Percentiles rank a stretch among this genome's conserved stretches.
These are phyloP conservation scores for Eucommia ulmoides DNA, from an alignment of 257 asterid species.

Conservation along the genomic window DNA sequence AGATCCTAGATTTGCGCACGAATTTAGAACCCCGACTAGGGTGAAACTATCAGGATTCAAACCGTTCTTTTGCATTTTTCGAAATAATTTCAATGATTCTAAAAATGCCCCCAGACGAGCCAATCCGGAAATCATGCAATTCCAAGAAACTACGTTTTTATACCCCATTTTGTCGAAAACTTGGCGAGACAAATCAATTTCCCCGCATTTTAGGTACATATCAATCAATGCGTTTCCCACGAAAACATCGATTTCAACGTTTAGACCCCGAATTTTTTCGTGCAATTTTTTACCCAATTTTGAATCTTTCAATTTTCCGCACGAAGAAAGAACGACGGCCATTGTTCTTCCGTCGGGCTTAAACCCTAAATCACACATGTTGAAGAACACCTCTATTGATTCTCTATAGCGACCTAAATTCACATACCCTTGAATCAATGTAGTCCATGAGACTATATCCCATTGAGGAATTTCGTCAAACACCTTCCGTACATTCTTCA, in stretches of 20 bases:
- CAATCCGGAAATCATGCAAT: constrained; percentile 28
- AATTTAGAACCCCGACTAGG: constrained; percentile 27
- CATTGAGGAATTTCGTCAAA: constrained; percentile 19
- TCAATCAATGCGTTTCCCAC: constrained; percentile 30
- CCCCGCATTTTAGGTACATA: constrained; percentile 40
- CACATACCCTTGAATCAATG: constrained; percentile 31
- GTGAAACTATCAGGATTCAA: constrained; percentile 26
- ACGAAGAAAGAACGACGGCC: constrained; percentile 31
- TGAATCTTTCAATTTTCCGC: constrained; percentile 29
- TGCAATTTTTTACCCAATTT: constrained; percentile 29
- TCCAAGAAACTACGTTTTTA: constrained; percentile 36
- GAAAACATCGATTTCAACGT: constrained; percentile 24
- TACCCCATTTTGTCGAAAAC: constrained; percentile 24
- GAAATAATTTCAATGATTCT: constrained; percentile 21
- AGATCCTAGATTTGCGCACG: constrained; percentile 31
- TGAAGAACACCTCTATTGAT: constrained; percentile 18
- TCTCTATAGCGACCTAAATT: constrained; percentile 19
- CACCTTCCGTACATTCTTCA: constrained; percentile 18
- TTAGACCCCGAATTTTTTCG: constrained; percentile 12
- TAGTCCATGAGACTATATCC: constrained; percentile 37
- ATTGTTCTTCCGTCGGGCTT: constrained; percentile 28
- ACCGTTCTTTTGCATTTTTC: constrained; percentile 17
- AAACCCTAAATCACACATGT: constrained; percentile 21
- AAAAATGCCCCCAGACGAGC: constrained; percentile 18
- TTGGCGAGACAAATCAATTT: constrained; percentile 10